phyloP scores from a whole-genome alignment of 306 rosid genomes.

The Arachis stenosperma region DNA sequence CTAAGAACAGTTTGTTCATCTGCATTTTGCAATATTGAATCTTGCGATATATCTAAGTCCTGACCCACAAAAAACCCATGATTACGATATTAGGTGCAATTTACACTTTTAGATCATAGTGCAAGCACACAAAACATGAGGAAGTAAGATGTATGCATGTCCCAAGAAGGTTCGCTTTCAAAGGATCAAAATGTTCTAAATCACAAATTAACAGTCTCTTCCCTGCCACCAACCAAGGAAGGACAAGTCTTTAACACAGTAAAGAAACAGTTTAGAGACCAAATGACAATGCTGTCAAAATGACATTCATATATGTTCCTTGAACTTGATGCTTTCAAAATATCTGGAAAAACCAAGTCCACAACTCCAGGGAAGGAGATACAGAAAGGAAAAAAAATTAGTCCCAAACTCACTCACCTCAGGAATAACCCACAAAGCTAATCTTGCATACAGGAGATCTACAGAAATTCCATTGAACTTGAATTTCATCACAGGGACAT shows the following conservation, averaged over 20 bases:
- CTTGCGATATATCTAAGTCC: conserved; percentile 96
- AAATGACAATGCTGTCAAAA: conserved; percentile 15
- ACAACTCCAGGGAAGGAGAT: conserved; percentile 13
- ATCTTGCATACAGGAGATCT: conserved; percentile 93
- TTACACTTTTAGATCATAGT: conserved; percentile 1
- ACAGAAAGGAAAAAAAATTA: conserved; percentile 5
- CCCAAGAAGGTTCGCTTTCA: conserved; percentile 11
- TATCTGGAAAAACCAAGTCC: conserved; percentile 3
- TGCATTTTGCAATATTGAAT: conserved; percentile 77
- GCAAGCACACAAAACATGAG: conserved; percentile 7
- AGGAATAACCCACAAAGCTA: conserved; percentile 89
- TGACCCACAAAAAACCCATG: conserved; percentile 43
- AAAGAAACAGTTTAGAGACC: not conserved
- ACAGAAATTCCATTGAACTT: conserved; percentile 87
- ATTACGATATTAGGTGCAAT: conserved; percentile 33
- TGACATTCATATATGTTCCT: conserved; percentile 27
- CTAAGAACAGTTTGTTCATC: conserved; percentile 98
- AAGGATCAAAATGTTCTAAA: conserved; percentile 15
- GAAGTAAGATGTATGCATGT: conserved; percentile 4
- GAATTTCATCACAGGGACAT: conserved; percentile 80
- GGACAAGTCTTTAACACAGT: conserved; percentile 10
- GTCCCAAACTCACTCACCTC: conserved; percentile 65
- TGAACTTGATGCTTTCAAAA: conserved; percentile 3
- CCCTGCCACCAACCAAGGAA: conserved; percentile 8
- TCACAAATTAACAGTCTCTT: conserved; percentile 13